Evolutionary conservation across 1,139 yeast species (phyloP).

Genomic region (Nakaseomyces glabratus): DNA sequence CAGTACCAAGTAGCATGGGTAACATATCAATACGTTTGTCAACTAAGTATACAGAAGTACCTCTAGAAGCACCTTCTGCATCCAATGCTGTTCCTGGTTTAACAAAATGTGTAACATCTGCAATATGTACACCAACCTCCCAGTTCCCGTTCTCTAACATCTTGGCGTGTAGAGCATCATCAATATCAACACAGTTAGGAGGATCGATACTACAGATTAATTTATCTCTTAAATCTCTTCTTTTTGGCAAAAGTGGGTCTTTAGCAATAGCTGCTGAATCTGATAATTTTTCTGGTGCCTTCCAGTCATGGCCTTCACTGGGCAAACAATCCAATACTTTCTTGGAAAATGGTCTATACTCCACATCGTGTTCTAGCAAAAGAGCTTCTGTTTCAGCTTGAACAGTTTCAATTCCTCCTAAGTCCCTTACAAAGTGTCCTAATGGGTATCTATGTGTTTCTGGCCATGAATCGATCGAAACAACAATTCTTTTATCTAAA

Average conservation of each 20-base stretch:
- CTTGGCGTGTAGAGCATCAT: conserved; percentile 92
- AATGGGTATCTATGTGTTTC: conserved; percentile 75
- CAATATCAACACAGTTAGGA: conserved; percentile 96
- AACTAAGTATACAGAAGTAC: conserved; percentile 95
- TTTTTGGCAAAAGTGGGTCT: conserved; percentile 52
- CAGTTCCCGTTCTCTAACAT: conserved; percentile 82
- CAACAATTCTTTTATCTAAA: conserved; percentile 79
- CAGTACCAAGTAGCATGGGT: conserved; percentile 91
- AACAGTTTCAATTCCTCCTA: conserved; percentile 85
- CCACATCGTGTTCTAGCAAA: conserved; percentile 89
- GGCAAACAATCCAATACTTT: conserved; percentile 91
- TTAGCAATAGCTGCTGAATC: conserved; percentile 38
- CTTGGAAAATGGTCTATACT: conserved; percentile 90
- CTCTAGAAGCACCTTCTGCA: conserved; percentile 93
- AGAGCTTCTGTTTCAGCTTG: conserved; percentile 97
- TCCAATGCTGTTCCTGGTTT: conserved; percentile 88
- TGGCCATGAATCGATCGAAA: conserved; percentile 92
- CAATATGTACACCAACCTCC: conserved; percentile 98
- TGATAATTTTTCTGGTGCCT: conserved; percentile 57
- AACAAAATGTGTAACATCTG: conserved; percentile 96
- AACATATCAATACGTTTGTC: conserved; percentile 99
- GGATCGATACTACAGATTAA: conserved; percentile 96
- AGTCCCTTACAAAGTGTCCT: conserved; percentile 85
- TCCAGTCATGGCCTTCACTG: conserved; percentile 87
- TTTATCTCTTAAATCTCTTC: conserved; percentile 80